Base-by-base conservation (phyloP, 768 basidiomycete species). In the Lactarius tabidus region DNA sequence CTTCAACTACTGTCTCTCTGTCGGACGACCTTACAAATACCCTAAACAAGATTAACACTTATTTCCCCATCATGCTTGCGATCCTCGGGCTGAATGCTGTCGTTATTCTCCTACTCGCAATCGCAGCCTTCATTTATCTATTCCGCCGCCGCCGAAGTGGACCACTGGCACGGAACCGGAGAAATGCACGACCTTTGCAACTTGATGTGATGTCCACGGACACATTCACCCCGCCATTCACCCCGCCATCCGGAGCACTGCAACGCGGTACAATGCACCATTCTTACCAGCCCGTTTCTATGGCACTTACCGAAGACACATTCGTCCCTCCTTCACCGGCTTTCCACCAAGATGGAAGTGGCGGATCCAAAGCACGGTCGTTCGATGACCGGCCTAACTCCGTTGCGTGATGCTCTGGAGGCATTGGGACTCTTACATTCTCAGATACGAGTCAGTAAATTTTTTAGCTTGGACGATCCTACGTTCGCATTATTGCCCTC, bases 51-150 rank as follows among this genome's bases (percentile, higher is more conserved):
- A 81, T 94, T 70, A 80, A 82, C 54, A 81, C 78, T 31, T 86
- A 82, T 75, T 77, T 93, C 57, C 91, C 91, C 28, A 87, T 84
- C 29, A 84, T 93, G 78, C 79, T 93, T 58, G 91, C 80, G 31
- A 75, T 93, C 64, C 84, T 92, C 71, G 91, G 85, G 39, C 79
- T 93, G 70, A 94, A 94, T 71, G 87, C 90, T 7, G 75, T 91
- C 31, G 80, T 90, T 60, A 74, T 93, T 64, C 73, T 90, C 61
- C 75, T 81, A 33, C 80, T 91, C 63, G 74, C 79, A 66, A 73
- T 84, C 39, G 79, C 81, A 8, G 89, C 83, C 68, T 74, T 84
- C 58, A 70, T 84, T 57, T 77, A 81, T 45, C 77, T 85, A 70
- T 86, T 80, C 76, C 83, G 80, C 55, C 83, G 80, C 55, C 70